These are phyloP conservation scores for Hyaloscypha bicolor DNA, from an alignment of 495 filamentous ascomycete species.

Conservation along the genomic window DNA sequence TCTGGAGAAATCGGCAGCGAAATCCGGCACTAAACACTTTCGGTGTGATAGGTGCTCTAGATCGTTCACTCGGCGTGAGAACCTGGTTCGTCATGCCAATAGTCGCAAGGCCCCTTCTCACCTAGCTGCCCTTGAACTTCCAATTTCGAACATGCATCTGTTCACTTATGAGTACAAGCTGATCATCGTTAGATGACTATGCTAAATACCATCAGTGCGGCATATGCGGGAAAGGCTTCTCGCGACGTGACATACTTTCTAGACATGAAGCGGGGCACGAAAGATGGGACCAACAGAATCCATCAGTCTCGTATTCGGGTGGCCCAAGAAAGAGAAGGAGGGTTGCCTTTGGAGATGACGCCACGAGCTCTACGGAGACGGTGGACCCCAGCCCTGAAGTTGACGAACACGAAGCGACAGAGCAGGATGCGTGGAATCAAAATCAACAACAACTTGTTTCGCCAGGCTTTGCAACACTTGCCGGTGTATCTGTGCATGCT, in stretches of 20 bases:
- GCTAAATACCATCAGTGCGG: slow-evolving; percentile 12
- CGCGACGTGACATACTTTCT: slow-evolving; percentile 22
- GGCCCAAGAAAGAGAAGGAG: slow-evolving; percentile 1
- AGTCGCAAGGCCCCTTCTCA: not conserved
- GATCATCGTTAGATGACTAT: slow-evolving; percentile 3
- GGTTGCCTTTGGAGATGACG: not conserved
- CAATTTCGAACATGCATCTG: not conserved
- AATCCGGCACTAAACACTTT: not conserved
- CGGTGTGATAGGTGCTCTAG: not conserved
- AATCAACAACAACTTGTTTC: not conserved
- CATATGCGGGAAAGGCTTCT: slow-evolving; percentile 23
- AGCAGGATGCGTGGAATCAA: not conserved
- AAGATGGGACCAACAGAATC: slow-evolving; percentile 19
- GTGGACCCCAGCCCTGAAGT: not conserved
- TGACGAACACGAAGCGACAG: not conserved
- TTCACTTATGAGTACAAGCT: not conserved
- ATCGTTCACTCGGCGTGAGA: not conserved
- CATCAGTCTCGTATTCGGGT: not conserved
- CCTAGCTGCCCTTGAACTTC: not conserved
- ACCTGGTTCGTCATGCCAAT: not conserved
- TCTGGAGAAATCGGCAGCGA: not conserved
- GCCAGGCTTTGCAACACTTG: not conserved
- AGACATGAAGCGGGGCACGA: slow-evolving; percentile 18
- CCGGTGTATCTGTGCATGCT: not conserved
- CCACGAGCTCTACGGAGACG: not conserved